phyloP scores from a whole-genome alignment of 495 filamentous ascomycete species.

The Podospora bellae-mahoneyi region DNA sequence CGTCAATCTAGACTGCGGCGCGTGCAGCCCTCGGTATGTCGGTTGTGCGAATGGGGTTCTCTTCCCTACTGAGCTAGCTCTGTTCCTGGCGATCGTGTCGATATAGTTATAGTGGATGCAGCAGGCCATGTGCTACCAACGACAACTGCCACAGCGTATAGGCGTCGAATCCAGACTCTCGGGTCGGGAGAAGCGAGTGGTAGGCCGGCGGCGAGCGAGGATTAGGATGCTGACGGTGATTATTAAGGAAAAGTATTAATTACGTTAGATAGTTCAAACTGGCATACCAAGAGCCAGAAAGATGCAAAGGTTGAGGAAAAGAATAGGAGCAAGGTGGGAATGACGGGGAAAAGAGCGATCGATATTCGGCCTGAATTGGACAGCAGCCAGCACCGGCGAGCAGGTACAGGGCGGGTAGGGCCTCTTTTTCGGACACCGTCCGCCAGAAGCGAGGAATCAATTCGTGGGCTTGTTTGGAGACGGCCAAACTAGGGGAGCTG shows the following conservation, averaged over 20 bases:
- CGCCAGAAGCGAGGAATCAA: conserved; percentile 3
- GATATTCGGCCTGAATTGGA: conserved; percentile 1
- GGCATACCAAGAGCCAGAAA: neutral
- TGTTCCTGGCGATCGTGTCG: conserved; percentile 21
- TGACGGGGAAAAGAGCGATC: conserved; percentile 14
- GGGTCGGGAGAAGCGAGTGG: conserved; percentile 5
- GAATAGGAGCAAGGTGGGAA: conserved; percentile 4
- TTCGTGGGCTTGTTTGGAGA: conserved; percentile 26
- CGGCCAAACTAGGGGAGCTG: conserved; percentile 27
- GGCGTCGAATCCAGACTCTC: conserved; percentile 24
- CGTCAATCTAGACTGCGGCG: conserved; percentile 2
- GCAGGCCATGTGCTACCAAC: conserved; percentile 28
- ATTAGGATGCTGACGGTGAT: neutral
- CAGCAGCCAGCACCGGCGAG: neutral
- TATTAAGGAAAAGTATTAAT: neutral
- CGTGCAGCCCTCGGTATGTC: neutral
- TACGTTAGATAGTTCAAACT: neutral
- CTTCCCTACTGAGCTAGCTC: conserved; percentile 14
- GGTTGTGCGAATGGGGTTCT: neutral
- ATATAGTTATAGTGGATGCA: conserved; percentile 18
- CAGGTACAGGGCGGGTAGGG: neutral
- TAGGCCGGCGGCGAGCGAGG: conserved; percentile 2
- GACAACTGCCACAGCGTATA: conserved; percentile 25
- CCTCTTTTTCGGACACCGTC: neutral
- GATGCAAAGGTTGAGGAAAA: conserved; percentile 1